These are phyloP conservation scores for Sphagnum tenellum DNA, from an alignment of 225 moss, liverwort and hornwort genomes.

Conservation along the genomic window DNA sequence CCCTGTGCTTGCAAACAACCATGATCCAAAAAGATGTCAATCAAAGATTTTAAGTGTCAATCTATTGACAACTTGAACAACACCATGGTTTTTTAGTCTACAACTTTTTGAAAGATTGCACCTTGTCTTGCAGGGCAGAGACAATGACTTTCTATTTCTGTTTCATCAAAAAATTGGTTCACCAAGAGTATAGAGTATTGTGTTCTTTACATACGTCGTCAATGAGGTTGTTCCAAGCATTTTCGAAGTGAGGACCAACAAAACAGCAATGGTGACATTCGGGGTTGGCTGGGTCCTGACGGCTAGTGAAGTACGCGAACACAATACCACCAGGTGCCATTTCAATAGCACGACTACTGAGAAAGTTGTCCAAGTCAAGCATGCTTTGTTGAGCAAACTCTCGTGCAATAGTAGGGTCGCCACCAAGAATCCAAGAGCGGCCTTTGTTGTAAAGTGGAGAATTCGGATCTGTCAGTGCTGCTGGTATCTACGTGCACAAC, in stretches of 20 bases:
- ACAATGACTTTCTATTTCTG: too few species aligned
- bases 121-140: too few species aligned
- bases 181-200: too few species aligned
- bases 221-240: slow-evolving; percentile 61
- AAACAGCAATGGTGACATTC: slow-evolving; percentile 47
- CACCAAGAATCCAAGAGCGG: slow-evolving; percentile 65
- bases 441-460: slow-evolving; percentile 55
- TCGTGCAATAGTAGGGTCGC: slow-evolving; percentile 24
- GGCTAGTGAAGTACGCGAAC: slow-evolving; percentile 39
- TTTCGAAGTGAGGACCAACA: slow-evolving; percentile 40
- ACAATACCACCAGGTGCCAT: slow-evolving; percentile 54
- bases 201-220: slow-evolving; percentile 23
- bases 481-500: slow-evolving; percentile 28
- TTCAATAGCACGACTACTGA: slow-evolving; percentile 45
- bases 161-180: too few species aligned
- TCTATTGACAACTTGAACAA: too few species aligned
- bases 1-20: slow-evolving; percentile 19
- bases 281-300: slow-evolving; percentile 29
- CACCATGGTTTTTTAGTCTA: neutral
- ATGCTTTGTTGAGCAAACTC: slow-evolving; percentile 57
- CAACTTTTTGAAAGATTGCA: neutral
- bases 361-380: slow-evolving; percentile 37
- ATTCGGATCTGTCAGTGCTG: slow-evolving; percentile 28
- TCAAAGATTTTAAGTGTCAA: too few species aligned
- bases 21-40: too few species aligned